Base-by-base conservation (phyloP, 2,329 filamentous ascomycete species). In the Aureobasidium melanogenum region DNA sequence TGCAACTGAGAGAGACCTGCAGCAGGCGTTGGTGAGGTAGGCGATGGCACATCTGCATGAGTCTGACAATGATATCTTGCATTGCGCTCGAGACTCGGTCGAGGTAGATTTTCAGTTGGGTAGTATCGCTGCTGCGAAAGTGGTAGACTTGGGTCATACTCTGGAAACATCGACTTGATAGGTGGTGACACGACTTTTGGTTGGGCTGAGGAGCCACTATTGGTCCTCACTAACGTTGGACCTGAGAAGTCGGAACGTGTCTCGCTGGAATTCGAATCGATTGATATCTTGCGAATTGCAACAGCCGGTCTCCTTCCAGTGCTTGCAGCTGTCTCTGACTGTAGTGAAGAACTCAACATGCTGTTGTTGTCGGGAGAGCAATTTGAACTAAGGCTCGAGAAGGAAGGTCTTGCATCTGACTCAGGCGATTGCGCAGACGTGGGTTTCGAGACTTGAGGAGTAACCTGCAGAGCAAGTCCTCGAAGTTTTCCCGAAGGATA, bases 151-250 rank as follows among this genome's bases (percentile, higher is more conserved):
- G 84, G 86, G 68, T 92, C 85, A 69, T 91, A 91, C 32, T 82
- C 80, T 8, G 88, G 88, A 67, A 92, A 92, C 67, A 92, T 91
- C 26, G 88, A 91, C 34, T 83, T 81, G 67, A 88, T 80, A 0
- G 80, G 75, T 6, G 75, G 72, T 63, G 74, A 75, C 63, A 43
- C 41, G 38, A 43, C 22, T 47, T 62, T 38, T 22, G 26, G 38
- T 34, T 47, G 8, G 8, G 63, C 38, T 14, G 61, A 62, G 0
- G 59, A 43, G 17, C 44, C 43, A 43, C 62, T 64, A 8, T 64
- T 57, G 3, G 54, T 38, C 5, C 62, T 60, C n/a, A 60, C 55
- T 14, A 62, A 48, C 7, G 60, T 62, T n/a, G 62, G 48, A 22
- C 60, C 58, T 19, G 60, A 60, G 5, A 58, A 32, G 55, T 55